Evolutionary conservation across 2,329 filamentous ascomycete species (phyloP), one percentile per base, ranked within the genome.

Genomic region (Aspergillus sp.): DNA sequence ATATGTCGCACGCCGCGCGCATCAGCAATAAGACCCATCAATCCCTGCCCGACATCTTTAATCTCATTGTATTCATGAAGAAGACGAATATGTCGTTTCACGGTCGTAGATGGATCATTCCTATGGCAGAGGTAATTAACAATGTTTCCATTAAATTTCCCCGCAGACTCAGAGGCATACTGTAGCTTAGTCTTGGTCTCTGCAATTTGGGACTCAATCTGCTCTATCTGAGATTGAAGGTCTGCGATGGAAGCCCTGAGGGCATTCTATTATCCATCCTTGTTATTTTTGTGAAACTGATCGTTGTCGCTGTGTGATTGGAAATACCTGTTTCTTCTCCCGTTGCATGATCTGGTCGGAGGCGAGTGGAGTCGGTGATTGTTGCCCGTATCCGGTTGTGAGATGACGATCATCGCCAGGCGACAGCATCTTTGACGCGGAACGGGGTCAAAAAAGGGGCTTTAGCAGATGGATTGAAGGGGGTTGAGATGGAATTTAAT

Each of bases 61-160:
- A 86, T 79, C 60, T 86, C 83, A 54, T 88, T 88, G 65, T 87
- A 88, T 45, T 78, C 70, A 51, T 86, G 82, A 29, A 88, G 69
- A 4, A 83, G 68, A 46, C 73, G 73, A 56, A 87, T 87, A 59
- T 87, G 83, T 29, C 69, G 67, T 42, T 80, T 76, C 40, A 85
- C 78, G 7, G 79, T 77, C 13, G 67, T 64, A 33, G 76, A 69
- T 0, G 79, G 72, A 8, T 72, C 68, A 51, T 62, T 48, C 26
- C 60, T 64, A 37, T 19, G 4, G 4, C 19, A 19, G 2, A 19
- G 2, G 4, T 19, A 2, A 19, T 19, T 19, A 19, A 19, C 2
- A 19, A 19, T 19, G 19, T 19, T 19, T 19, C 19, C 19, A 19
- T 4, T 19, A 19, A 19, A 19, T 19, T 32, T 32, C 7, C 7